Base-by-base conservation (phyloP, 176 grass and related monocot species). In the Triticum aestivum region DNA sequence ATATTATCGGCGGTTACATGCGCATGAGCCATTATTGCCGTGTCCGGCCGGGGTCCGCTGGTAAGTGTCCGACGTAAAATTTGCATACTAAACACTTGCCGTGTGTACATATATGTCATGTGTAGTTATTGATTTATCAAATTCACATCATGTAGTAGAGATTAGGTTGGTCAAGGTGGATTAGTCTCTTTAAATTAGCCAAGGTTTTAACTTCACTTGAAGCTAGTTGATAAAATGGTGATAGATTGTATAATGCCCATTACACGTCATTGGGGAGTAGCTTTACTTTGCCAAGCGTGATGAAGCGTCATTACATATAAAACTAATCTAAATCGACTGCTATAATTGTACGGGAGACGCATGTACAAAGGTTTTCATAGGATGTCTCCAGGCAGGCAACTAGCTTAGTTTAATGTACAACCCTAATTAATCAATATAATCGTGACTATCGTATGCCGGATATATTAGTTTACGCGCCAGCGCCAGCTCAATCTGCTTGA, bases 301-400 rank as follows among this genome's bases (percentile, higher is more conserved):
- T 71, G 83, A 83, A 87, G 80, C 80, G 86, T 92, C 81, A 41
- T 71, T 54, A 5, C 17, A 29, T 21, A 77, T 84, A 79, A 65
- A 65, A 87, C 11, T 88, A 92, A 84, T 80, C 27, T 1, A 13
- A 63, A 14, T 78, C 42, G 59, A 81, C 80, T 83, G 73, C 83
- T 54, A 89, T 89, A 67, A 88, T 89, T 89, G 84, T 89, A 91
- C 87, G 62, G 80, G 79, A 38, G 84, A 38, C 61, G 76, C 84
- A 87, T 89, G 80, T 84, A 86, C 45, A 84, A 81, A 79, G 68
- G 79, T 54, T 80, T 80, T 84, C 80, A 92, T 92, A 89, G 80
- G 87, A 92, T 92, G 87, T 92, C 84, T 84, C 87, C 80, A 71
- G 75, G 80, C 69, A 72, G 62, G 86, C 86, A 91, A 85, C 82